Base-by-base conservation (phyloP, 1,284 basidiomycete species). In the Cutaneotrichosporon sp. region DNA sequence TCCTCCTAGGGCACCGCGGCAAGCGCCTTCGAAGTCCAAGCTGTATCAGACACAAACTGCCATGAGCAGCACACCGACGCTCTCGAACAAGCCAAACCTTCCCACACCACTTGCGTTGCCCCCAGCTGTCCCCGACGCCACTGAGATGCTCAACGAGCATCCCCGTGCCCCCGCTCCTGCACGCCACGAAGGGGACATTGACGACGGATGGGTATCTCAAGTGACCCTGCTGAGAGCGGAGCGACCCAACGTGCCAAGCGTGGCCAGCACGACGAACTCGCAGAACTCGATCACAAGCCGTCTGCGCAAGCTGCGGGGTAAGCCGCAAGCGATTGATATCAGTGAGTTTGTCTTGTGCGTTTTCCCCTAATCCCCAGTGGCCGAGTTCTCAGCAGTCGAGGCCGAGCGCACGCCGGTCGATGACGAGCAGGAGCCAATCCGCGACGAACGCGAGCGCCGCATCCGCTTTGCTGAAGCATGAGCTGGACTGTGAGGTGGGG, bases 401-500 rank as follows among this genome's bases (percentile, higher is more conserved):
- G 60, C 55, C 19, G 63, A 59, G 42, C 32, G 33, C 44, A 52
- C 45, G 47, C 52, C 58, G 24, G 47, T 39, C 2, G 34, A 27
- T 11, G 44, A 42, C n/a, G 53, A 54, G 20, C 62, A 64, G 35
- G 62, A 64, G 41, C 62, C 58, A 17, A 61, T 71, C 49, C 58
- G 59, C 24, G 65, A 68, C 22, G 59, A 66, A 48, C 56, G 68
- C 42, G 60, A 65, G 22, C 46, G 63, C 14, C 61, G 57, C 5
- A 68, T 71, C 50, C 59, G 68, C 29, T 71, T 71, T 42, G 68
- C 63, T 1, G 55, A 41, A 25, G n/a, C n/a, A n/a, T n/a, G 49
- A 35, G 3, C 48, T 32, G 17, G 16, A n/a, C 8, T 41, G 38
- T 24, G n/a, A 3, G 11, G 14, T 14, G 11, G 19, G n/a, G n/a